These are phyloP conservation scores for Bombardia bombarda DNA, from an alignment of 495 filamentous ascomycete genomes.

Conservation along the genomic window DNA sequence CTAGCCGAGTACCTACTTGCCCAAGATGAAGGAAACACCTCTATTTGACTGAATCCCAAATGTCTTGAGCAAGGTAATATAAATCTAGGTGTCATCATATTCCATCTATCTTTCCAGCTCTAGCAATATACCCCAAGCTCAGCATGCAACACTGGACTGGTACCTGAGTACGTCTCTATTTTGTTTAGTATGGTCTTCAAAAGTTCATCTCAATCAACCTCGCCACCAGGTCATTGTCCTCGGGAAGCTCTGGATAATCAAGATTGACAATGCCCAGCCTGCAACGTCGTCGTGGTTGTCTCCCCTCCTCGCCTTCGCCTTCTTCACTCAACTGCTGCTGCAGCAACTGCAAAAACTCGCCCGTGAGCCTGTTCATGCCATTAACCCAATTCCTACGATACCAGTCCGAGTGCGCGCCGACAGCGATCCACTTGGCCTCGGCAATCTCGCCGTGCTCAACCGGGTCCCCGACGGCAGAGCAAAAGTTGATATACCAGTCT, in stretches of 20 bases:
- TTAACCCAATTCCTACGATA: slow-evolving; percentile 14
- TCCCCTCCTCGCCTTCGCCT: neutral
- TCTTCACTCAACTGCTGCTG: slow-evolving; percentile 3
- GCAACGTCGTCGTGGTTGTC: neutral
- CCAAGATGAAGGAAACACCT: too few species aligned
- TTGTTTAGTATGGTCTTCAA: too few species aligned
- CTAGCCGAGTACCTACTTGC: too few species aligned
- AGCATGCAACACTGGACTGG: too few species aligned
- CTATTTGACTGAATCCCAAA: too few species aligned
- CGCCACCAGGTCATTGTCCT: slow-evolving; percentile 21
- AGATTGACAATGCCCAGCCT: slow-evolving; percentile 22
- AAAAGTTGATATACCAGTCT: slow-evolving; percentile 25
- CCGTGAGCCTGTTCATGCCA: slow-evolving; percentile 19
- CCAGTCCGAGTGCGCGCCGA: slow-evolving; percentile 20
- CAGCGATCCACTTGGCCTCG: slow-evolving; percentile 24
- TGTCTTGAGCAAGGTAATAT: too few species aligned
- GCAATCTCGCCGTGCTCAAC: slow-evolving; percentile 23
- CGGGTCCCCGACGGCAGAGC: slow-evolving; percentile 24
- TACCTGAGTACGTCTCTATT: too few species aligned
- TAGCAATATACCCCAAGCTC: too few species aligned
- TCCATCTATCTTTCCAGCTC: too few species aligned
- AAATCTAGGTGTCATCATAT: too few species aligned
- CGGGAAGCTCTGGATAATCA: slow-evolving; percentile 23
- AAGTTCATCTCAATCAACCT: slow-evolving; percentile 23
- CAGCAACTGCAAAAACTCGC: slow-evolving; percentile 6